Evolutionary conservation across 495 filamentous ascomycete genomes (phyloP).

Genomic region (Talaromyces adpressus): DNA sequence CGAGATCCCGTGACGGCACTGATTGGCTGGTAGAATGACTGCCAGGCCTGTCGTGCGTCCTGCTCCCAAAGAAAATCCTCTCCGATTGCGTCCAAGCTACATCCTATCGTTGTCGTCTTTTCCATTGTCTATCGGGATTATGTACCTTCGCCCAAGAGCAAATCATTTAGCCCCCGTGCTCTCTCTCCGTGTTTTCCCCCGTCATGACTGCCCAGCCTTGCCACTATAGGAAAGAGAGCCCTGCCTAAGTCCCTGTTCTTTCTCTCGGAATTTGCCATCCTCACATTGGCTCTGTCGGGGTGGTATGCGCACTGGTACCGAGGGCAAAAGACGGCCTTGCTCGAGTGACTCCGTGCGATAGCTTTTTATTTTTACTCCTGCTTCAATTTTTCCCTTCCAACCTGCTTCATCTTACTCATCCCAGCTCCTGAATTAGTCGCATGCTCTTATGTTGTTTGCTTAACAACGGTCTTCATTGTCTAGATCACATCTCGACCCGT

Average conservation of each 20-base stretch:
- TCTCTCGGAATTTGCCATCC: neutral
- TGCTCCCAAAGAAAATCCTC: neutral
- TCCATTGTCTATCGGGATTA: conserved; percentile 10
- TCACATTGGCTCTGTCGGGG: neutral
- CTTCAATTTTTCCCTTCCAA: neutral
- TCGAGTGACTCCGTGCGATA: neutral
- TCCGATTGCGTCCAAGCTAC: neutral
- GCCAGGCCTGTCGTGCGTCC: neutral
- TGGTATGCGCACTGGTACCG: neutral
- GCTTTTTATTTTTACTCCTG: neutral
- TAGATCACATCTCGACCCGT: neutral
- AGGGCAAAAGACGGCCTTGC: neutral
- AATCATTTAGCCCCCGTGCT: conserved; percentile 10
- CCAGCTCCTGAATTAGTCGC: neutral
- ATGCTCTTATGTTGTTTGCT: neutral
- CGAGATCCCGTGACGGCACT: neutral
- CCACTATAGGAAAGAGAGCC: neutral
- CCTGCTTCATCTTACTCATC: neutral
- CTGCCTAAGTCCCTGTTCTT: neutral
- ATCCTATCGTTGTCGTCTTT: neutral
- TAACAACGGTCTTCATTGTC: neutral
- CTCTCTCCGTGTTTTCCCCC: neutral
- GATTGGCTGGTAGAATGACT: neutral
- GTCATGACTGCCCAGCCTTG: neutral
- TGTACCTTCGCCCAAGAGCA: conserved; percentile 8